Evolutionary conservation across 345 rosid species (phyloP), one percentile per base, ranked within the genome.

Genomic region (Geranium rotundifolium): DNA sequence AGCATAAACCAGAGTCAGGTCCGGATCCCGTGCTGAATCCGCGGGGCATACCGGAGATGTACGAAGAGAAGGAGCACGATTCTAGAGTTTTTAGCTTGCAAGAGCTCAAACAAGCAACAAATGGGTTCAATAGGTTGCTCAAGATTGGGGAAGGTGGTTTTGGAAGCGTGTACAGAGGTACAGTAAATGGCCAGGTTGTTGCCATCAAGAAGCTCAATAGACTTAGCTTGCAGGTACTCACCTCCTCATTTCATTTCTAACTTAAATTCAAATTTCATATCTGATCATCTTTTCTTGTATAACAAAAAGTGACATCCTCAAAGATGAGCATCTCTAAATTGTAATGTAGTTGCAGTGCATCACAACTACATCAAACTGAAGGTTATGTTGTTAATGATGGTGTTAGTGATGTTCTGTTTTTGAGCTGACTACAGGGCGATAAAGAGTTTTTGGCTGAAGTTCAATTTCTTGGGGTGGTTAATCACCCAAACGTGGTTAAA

Each of bases 111-210:
- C 81, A 86, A 23, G 90, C 97, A 50, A 88, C 97, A 0, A 60
- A 73, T 75, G 85, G 84, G 4, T 90, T 93, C 77, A 81, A 49
- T 69, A 81, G 85, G 72, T 18, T 70, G 73, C 57, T 86, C 13
- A 86, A 86, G 86, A 73, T 93, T 16, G 99, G 99, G 19, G 89
- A 93, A 79, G 99, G 99, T 59, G 99, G 97, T 16, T 93, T 93
- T 84, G 99, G 99, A 69, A 79, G 85, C 66, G 97, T 93, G n/a
- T 93, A 87, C 60, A 84, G 82, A 65, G 97, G 97, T 57, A 76
- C 88, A 54, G 62, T 23, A 4, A 46, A 56, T 58, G 79, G 73
- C 12, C 68, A 31, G 54, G 80, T 60, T 39, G 96, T 93, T 59
- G 99, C 97, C 73, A 80, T 93, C 14, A 93, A 93, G 75, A 93